phyloP scores from a whole-genome alignment of 352 stramenopile genomes.

The Pythium dissotocum region DNA sequence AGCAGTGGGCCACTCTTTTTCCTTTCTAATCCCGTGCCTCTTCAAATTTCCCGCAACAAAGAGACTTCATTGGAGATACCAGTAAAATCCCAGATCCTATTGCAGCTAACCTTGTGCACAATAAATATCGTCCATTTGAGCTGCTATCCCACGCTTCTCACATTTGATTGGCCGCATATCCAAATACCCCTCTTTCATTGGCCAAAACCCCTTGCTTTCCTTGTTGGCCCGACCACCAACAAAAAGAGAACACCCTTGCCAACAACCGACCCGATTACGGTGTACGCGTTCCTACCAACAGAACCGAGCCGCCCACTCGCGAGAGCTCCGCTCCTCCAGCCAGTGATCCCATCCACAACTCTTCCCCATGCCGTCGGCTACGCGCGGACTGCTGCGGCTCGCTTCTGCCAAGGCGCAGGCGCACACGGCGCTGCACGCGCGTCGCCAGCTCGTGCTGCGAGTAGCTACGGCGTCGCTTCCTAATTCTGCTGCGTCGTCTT shows the following conservation, averaged over 20 bases:
- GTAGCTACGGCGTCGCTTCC: not conserved
- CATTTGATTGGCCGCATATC: conserved; percentile 15
- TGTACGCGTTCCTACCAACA: not conserved
- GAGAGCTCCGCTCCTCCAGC: not conserved
- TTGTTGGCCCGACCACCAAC: conserved; percentile 18
- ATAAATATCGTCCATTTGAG: conserved; percentile 15
- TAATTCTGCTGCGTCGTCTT: not conserved
- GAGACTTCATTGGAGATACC: not conserved
- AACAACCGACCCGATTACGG: not conserved
- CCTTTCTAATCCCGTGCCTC: not conserved
- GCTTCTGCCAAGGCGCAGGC: conserved; percentile 10
- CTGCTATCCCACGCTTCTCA: not conserved
- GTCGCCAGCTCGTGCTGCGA: conserved; percentile 6
- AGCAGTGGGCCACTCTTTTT: not conserved
- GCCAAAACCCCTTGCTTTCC: conserved; percentile 4
- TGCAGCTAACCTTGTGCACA: not conserved
- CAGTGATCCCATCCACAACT: not conserved
- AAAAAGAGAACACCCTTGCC: conserved; percentile 21
- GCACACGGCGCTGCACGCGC: not conserved
- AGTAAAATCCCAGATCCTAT: not conserved
- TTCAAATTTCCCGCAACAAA: conserved; percentile 11
- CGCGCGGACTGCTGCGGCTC: conserved; percentile 22
- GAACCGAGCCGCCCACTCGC: not conserved
- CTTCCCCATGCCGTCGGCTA: conserved; percentile 10
- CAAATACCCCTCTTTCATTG: conserved; percentile 9